Evolutionary conservation across 306 rosid species (phyloP), one percentile per base, ranked within the genome.

Genomic region (Urtica urens): DNA sequence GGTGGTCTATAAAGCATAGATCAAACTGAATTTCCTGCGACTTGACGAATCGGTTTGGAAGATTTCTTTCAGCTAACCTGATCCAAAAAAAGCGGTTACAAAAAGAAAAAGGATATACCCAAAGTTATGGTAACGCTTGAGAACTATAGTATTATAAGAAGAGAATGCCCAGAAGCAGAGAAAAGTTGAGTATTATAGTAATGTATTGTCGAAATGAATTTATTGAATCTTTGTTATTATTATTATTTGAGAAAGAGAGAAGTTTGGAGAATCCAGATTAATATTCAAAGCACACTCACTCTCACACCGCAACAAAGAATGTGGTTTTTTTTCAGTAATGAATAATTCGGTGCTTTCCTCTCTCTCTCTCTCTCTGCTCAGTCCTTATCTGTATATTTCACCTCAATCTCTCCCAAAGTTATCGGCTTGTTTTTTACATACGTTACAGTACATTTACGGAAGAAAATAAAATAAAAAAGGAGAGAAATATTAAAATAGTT

Each of bases 181-280:
- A n/a, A n/a, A 27, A 22, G 18, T 49, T 35, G 15, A 16, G 17
- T 20, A 19, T 10, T 43, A 12, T 43, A 17, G 29, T 37, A 14
- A 4, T 24, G 31, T 20, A 40, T 46, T 22, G 8, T 28, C 39
- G 48, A 12, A 9, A 22, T 14, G 21, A 41, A 19, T 20, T 13
- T 17, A 1, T n/a, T 43, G 6, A 29, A 4, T 35, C 8, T 6
- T 46, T 22, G 8, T 33, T 7, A 49, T 40, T 9, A 6, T 17
- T 17, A 17, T 35, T n/a, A 1, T 15, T 45, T 4, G 25, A 41
- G 55, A 41, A 38, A 25, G 31, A 10, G 38, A 52, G 33, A 17
- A n/a, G 14, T 51, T 55, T 62, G 64, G 74, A 41, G 55, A 55
- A 33, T 67, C 69, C 80, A 78, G 67, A 24, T 25, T 7, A 17